A percentile compares a stretch with the other conserved stretches of the same genome.
Conservation (phyloP, 106 monocot genomes). For the Dendrobium huoshanense region DNA sequence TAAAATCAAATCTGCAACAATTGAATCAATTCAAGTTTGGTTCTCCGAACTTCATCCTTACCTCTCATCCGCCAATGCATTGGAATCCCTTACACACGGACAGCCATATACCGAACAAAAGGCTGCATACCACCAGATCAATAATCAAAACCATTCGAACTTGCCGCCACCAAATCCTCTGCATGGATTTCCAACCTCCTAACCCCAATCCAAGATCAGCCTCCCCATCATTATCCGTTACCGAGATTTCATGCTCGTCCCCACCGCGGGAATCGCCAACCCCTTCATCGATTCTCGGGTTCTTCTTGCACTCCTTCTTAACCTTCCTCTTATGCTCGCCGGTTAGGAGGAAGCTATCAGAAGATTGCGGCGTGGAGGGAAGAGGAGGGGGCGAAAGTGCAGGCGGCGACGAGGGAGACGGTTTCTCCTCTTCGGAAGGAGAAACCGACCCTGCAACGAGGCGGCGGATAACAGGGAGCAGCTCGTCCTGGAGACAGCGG, state of each 20-base stretch:
- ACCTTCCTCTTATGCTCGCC: not conserved
- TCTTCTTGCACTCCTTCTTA: not conserved
- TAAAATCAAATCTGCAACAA: not conserved
- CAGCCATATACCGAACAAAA: slow-evolving; percentile 26
- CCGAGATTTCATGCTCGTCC: slow-evolving; percentile 10
- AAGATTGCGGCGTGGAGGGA: not conserved
- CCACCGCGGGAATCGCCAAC: not conserved
- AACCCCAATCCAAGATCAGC: not conserved
- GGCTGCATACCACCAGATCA: slow-evolving; percentile 20
- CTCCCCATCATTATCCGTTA: not conserved
- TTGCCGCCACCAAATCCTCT: slow-evolving; percentile 21
- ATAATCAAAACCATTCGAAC: slow-evolving; percentile 10
- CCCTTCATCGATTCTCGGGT: not conserved
- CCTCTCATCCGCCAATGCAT: slow-evolving; percentile 12
- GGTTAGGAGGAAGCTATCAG: not conserved
- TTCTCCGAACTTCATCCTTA: not conserved
- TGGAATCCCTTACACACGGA: slow-evolving; percentile 25
- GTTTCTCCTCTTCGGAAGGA: not conserved
- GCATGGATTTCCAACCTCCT: not conserved
- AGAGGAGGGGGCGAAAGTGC: not conserved
- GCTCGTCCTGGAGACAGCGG: slow-evolving; percentile 16
- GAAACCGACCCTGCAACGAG: slow-evolving; percentile 1
- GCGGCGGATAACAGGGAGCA: slow-evolving; percentile 12
- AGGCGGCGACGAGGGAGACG: not conserved
- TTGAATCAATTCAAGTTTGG: slow-evolving; percentile 1